A percentile compares a stretch with the other conserved stretches of the same genome.
Evolutionary conservation across 176 grass and related monocot species (phyloP).

Genomic region (Panicum miliaceum): DNA sequence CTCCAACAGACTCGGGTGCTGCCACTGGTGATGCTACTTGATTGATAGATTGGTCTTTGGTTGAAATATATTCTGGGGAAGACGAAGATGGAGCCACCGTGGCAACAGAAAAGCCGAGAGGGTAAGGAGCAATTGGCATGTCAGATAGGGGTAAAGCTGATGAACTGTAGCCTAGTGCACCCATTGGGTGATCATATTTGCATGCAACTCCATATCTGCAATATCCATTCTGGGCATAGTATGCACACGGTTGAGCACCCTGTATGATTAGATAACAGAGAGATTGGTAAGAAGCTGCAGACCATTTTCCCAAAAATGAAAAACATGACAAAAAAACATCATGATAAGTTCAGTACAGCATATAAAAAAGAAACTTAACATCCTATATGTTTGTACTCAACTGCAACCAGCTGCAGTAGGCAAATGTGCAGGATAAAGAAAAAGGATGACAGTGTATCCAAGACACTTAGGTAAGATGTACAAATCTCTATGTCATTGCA

Average conservation of each 20-base stretch:
- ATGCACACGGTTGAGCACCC: conserved; percentile 75
- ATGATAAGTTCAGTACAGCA: neutral
- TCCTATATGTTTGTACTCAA: neutral
- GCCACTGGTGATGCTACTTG: conserved; percentile 53
- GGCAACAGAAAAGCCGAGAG: conserved; percentile 62
- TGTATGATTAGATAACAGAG: conserved; percentile 47
- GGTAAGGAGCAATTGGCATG: conserved; percentile 64
- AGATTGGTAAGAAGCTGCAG: conserved; percentile 33
- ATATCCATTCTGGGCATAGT: conserved; percentile 78
- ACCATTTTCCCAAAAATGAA: neutral
- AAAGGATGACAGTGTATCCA: neutral
- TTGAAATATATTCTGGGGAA: conserved; percentile 67
- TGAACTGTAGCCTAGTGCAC: conserved; percentile 70
- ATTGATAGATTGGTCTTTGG: conserved; percentile 54
- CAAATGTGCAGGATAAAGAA: neutral
- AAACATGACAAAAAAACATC: conserved; percentile 1
- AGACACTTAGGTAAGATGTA: conserved; percentile 5
- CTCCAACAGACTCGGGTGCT: conserved; percentile 47
- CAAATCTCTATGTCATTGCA: neutral
- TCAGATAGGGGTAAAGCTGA: conserved; percentile 66
- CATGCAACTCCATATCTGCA: conserved; percentile 85
- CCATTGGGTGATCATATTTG: conserved; percentile 84
- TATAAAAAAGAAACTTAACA: conserved; percentile 27
- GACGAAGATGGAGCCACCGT: conserved; percentile 65
- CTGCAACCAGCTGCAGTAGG: neutral